These are phyloP conservation scores for Xylaria palmicola DNA, from an alignment of 495 filamentous ascomycete genomes.

Conservation along the genomic window DNA sequence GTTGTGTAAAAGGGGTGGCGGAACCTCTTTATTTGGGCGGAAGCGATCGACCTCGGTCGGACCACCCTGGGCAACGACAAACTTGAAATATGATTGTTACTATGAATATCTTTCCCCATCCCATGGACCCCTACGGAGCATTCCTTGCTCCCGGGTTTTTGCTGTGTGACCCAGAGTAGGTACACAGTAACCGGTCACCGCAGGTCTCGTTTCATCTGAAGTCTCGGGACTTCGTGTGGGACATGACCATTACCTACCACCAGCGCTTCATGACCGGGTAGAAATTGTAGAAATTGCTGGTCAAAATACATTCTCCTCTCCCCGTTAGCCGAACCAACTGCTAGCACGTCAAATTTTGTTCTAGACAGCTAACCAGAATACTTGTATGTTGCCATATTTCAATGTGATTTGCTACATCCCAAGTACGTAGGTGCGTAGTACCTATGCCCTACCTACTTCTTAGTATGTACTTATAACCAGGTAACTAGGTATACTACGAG, in stretches of 20 bases:
- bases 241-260: not conserved
- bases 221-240: not conserved
- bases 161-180: not conserved
- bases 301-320: too few species aligned
- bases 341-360: too few species aligned
- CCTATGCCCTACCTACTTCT: too few species aligned
- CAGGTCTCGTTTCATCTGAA: slow-evolving; percentile 6
- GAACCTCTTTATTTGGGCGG: not conserved
- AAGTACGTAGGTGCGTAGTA: too few species aligned
- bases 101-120: slow-evolving; percentile 7
- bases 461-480: too few species aligned
- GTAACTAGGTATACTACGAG: too few species aligned
- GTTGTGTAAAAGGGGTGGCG: not conserved
- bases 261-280: too few species aligned
- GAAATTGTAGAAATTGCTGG: too few species aligned
- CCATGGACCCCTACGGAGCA: slow-evolving; percentile 1
- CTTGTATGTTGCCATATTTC: too few species aligned
- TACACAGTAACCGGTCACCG: not conserved
- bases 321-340: too few species aligned
- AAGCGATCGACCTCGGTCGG: not conserved
- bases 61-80: not conserved
- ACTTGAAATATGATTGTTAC: not conserved
- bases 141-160: not conserved
- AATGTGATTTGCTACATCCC: too few species aligned
- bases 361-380: too few species aligned